Base-by-base conservation (phyloP, 495 filamentous ascomycete species). In the Tirmania nivea region DNA sequence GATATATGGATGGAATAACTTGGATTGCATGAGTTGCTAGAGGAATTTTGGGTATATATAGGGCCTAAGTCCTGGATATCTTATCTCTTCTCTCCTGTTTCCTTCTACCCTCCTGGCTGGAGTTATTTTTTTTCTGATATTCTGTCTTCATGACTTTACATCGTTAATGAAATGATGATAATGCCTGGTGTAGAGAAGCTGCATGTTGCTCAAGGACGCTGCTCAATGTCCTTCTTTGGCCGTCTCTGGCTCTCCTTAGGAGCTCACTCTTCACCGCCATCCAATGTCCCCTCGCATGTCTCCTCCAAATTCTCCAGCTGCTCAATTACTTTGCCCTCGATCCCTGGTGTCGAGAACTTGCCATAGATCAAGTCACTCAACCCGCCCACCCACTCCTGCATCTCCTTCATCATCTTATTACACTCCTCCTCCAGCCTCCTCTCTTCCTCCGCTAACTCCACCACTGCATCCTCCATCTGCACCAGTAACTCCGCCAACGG, bases 361-460 rank as follows among this genome's bases (percentile, higher is more conserved):
- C 86, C 84, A 60, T 89, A 90, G 48, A 83, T 79, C 31, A 92
- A 72, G 62, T 90, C 85, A 62, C 84, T 89, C 69, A 93, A 65
- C 48, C 77, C 76, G 31, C 79, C 79, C 35, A 86, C 75, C 0
- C 74, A 79, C 35, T 72, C 68, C 54, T 72, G 71, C 48, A 87
- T 73, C 36, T 78, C 72, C 10, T 72, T 69, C 34, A 86, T 63
- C 11, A 86, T 67, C 3, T 58, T 56, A 0, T 74, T 69, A 35
- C 82, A 77, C 56, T 89, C 78, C 51, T 72, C 63, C 57, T 86
- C 80, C 31, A 85, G 66, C 25, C 62, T 68, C 51, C 68, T 65
- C 55, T 85, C 75, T 54, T 89, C 80, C 17, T 65, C 70, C 62
- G 88, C 80, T 31, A 90, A 67, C 59, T 75, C 74, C 17, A 65